Evolutionary conservation across 495 filamentous ascomycete genomes (phyloP).

Genomic region (Clohesyomyces aquaticus): DNA sequence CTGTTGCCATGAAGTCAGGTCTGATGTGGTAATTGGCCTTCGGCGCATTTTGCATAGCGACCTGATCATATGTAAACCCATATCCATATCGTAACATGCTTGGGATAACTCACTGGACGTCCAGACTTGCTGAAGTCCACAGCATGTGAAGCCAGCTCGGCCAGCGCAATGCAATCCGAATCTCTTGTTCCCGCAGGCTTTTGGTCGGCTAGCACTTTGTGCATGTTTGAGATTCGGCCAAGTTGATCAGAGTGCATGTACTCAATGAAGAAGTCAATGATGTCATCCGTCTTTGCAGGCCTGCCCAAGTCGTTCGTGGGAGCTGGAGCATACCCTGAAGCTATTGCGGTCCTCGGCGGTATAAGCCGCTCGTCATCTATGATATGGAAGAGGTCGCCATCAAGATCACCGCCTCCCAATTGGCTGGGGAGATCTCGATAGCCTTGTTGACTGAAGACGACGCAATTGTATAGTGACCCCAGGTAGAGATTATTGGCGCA

Average conservation of each 20-base stretch:
- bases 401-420: conserved; percentile 79
- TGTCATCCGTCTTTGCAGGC: conserved; percentile 60
- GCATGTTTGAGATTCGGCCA: conserved; percentile 68
- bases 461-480: conserved; percentile 63
- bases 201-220: conserved; percentile 71
- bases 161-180: conserved; percentile 62
- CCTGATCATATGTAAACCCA: neutral
- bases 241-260: conserved; percentile 78
- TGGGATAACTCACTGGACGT: conserved; percentile 57
- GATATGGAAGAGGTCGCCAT: conserved; percentile 78
- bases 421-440: conserved; percentile 72
- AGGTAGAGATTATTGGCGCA: conserved; percentile 66
- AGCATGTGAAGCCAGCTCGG: conserved; percentile 71
- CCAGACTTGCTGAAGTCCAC: conserved; percentile 87
- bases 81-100: neutral
- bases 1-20: conserved; percentile 71
- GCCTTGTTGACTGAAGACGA: conserved; percentile 76
- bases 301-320: conserved; percentile 59
- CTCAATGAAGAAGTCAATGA: conserved; percentile 74
- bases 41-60: conserved; percentile 49
- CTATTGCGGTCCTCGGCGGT: conserved; percentile 14
- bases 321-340: conserved; percentile 70
- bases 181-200: conserved; percentile 58
- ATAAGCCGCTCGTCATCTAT: conserved; percentile 46
- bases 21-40: conserved; percentile 51